phyloP scores from a whole-genome alignment of 345 rosid species.

The Kernera saxatilis region DNA sequence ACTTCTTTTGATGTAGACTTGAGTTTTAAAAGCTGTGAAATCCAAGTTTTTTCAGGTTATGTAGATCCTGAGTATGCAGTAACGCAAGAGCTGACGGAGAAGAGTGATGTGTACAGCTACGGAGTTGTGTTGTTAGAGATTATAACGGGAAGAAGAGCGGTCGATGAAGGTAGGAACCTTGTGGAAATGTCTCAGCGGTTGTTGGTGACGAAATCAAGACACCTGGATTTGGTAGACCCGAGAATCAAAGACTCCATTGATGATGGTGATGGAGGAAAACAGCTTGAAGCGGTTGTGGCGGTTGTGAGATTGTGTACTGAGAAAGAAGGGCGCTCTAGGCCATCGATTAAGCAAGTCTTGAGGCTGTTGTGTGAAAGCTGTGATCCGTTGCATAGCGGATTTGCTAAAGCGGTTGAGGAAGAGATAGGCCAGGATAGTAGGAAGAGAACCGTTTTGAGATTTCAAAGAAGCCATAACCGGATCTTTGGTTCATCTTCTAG shows the following conservation, averaged over 20 bases:
- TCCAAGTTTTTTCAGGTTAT: slow-evolving; percentile 49
- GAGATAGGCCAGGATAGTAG: slow-evolving; percentile 55
- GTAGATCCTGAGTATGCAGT: slow-evolving; percentile 88
- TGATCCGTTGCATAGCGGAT: slow-evolving; percentile 65
- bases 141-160: slow-evolving; percentile 62
- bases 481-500: slow-evolving; percentile 79
- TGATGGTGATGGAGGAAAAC: slow-evolving; percentile 31
- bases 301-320: slow-evolving; percentile 85
- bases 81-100: slow-evolving; percentile 84
- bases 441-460: slow-evolving; percentile 40
- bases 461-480: slow-evolving; percentile 53
- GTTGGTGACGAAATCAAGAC: slow-evolving; percentile 48
- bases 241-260: slow-evolving; percentile 47
- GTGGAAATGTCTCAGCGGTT: slow-evolving; percentile 60
- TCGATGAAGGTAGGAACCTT: slow-evolving; percentile 66
- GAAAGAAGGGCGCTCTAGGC: slow-evolving; percentile 76
- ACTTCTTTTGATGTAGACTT: background rate
- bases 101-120: slow-evolving; percentile 83
- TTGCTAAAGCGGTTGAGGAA: slow-evolving; percentile 52
- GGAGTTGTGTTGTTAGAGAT: slow-evolving; percentile 84
- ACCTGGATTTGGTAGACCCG: slow-evolving; percentile 60
- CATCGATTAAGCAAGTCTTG: slow-evolving; percentile 81
- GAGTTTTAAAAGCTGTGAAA: background rate
- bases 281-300: slow-evolving; percentile 52
- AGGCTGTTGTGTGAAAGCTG: slow-evolving; percentile 72